phyloP scores from a whole-genome alignment of 805 yeast genomes.

The Yamadazyma ubonensis region DNA sequence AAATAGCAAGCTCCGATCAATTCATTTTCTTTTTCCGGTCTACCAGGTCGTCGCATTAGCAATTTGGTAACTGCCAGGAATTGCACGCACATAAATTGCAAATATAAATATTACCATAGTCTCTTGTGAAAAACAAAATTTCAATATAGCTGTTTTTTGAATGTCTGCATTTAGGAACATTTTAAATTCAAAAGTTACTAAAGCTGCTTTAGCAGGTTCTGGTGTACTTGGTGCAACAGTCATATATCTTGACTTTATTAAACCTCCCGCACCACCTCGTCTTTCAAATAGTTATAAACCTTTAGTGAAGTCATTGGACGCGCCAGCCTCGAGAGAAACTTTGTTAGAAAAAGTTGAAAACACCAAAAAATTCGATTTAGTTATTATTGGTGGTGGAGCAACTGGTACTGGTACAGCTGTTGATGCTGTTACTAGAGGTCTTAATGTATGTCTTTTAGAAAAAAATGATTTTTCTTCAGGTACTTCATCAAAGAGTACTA shows the following conservation, averaged over 20 bases:
- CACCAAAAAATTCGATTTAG: conserved; percentile 64
- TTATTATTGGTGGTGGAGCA: conserved; percentile 95
- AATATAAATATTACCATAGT: not conserved
- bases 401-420: conserved; percentile 92
- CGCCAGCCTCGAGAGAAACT: conserved; percentile 58
- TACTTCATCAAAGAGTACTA: conserved; percentile 90
- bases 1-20: not conserved
- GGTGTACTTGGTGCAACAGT: conserved; percentile 37
- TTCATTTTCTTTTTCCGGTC: not conserved
- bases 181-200: conserved; percentile 27
- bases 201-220: conserved; percentile 30
- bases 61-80: not conserved
- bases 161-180: conserved; percentile 15
- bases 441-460: conserved; percentile 84
- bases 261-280: conserved; percentile 29
- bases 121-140: not conserved
- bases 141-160: not conserved
- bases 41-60: not conserved
- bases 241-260: conserved; percentile 41
- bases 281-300: conserved; percentile 38
- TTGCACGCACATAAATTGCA: not conserved
- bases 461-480: conserved; percentile 89
- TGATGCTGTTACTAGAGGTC: conserved; percentile 88
- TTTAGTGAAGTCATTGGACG: conserved; percentile 41
- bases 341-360: conserved; percentile 44